These are phyloP conservation scores for Hirsutella rhossiliensis DNA, from an alignment of 2,329 filamentous ascomycete genomes.

Conservation along the genomic window DNA sequence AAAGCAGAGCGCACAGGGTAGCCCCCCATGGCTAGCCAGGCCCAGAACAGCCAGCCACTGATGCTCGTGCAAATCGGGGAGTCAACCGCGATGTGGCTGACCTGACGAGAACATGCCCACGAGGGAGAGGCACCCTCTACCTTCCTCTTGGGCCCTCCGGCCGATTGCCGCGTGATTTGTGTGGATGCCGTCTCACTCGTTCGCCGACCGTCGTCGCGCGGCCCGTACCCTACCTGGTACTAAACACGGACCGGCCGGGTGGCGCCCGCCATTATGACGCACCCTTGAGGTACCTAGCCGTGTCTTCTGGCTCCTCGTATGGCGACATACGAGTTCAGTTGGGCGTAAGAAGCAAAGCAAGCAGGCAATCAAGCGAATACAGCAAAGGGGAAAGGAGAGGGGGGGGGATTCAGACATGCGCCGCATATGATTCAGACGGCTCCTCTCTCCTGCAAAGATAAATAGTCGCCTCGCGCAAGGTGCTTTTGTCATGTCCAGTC, in stretches of 20 bases:
- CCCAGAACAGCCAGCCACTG: background rate
- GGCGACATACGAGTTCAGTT: background rate
- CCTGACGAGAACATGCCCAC: background rate
- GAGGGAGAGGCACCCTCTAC: background rate
- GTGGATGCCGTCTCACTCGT: constrained; percentile 1
- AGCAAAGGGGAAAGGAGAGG: background rate
- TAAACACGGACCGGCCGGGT: background rate
- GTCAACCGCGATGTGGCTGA: background rate
- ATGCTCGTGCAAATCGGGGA: background rate
- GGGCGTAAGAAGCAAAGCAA: constrained; percentile 1
- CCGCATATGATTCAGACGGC: background rate
- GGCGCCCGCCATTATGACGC: constrained; percentile 1
- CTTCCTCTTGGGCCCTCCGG: background rate
- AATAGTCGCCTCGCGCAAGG: background rate
- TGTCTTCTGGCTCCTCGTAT: background rate
- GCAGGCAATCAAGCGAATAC: background rate
- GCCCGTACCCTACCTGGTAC: background rate
- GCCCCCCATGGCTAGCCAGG: no score
- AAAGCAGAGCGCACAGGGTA: no score
- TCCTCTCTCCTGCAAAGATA: background rate
- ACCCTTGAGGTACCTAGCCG: background rate
- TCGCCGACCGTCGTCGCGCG: constrained; percentile 1
- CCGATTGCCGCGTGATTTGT: constrained; percentile 1
- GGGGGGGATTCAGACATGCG: background rate
- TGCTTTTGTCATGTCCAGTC: background rate